Base-by-base conservation (phyloP, 352 stramenopile genomes). In the Phytophthora europaea region DNA sequence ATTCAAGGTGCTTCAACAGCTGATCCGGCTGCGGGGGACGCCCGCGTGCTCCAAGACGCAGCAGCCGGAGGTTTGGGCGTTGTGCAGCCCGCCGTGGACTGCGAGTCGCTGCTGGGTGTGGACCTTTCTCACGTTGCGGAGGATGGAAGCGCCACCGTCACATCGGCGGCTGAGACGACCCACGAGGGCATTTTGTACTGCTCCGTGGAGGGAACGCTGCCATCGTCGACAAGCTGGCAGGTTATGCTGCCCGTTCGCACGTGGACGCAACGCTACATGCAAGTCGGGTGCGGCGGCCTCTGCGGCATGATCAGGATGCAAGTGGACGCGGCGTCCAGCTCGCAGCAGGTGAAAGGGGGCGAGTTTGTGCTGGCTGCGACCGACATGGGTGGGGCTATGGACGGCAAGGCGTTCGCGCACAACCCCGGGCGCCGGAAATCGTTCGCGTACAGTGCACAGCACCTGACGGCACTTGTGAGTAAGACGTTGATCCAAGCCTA, bases 211-310 rank as follows among this genome's bases (percentile, higher is more conserved):
- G 74, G 78, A 2, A 45, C 58, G 8, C 61, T 82, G 13, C 60
- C 66, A 20, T 52, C 60, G 0, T 73, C 72, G 2, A 77, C 79
- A 1, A 52, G 59, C 3, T 83, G 71, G 58, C 65, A 76, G 28
- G 70, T 82, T 18, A 58, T 82, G 54, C 72, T 85, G 13, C 76
- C 79, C 4, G 68, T 73, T 50, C 20, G 56, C 4, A 83, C 76
- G 0, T 86, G 76, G 76, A 86, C 76, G 7, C 79, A 86, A 48
- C 70, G 76, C 15, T 83, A 82, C 61, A 76, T 82, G 66, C 76
- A 83, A 59, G 55, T 79, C 38, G 79, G 79, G 13, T 83, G 79
- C 33, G 79, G 73, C 20, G 76, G 79, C 0, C 66, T 83, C 31
- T 86, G 76, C 20, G 79, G 76, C 16, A 74, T 52, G n/a, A 82